Conservation (phyloP, 805 yeast genomes). For the Zygotorulaspora chibaensis region DNA sequence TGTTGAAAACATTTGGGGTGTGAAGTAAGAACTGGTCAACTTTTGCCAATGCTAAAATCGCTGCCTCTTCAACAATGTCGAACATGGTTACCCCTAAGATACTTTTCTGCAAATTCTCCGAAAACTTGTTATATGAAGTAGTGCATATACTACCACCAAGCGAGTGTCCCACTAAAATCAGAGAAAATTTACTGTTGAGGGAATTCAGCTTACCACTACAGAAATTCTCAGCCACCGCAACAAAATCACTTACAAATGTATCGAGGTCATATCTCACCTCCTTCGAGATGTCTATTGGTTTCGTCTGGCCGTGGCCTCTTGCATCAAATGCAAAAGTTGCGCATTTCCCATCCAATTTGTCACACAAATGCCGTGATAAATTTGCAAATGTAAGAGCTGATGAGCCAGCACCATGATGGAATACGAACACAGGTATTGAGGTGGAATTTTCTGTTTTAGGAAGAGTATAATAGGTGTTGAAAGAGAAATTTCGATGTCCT, state of each 20-base stretch:
- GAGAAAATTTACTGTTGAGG: constrained; percentile 19
- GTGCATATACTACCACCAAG: constrained; percentile 87
- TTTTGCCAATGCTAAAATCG: constrained; percentile 58
- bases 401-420: constrained; percentile 96
- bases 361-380: constrained; percentile 38
- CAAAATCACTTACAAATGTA: constrained; percentile 56
- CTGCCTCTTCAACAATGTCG: constrained; percentile 94
- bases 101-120: constrained; percentile 17
- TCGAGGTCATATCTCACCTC: constrained; percentile 42
- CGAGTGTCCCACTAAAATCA: constrained; percentile 81
- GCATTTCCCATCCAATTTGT: constrained; percentile 39
- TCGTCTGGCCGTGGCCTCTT: constrained; percentile 76
- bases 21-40: constrained; percentile 63
- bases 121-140: constrained; percentile 38
- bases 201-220: constrained; percentile 15
- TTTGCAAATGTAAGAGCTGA: constrained; percentile 71
- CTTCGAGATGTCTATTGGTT: constrained; percentile 23
- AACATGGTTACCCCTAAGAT: constrained; percentile 70
- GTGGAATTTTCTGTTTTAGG: constrained; percentile 38
- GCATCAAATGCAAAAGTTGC: constrained; percentile 74
- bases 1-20: constrained; percentile 59
- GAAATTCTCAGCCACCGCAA: constrained; percentile 43
- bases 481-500: constrained; percentile 24
- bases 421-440: constrained; percentile 55
- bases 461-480: constrained; percentile 55